Evolutionary conservation across 352 stramenopile species (phyloP).

Genomic region (Blastocystis sp.): DNA sequence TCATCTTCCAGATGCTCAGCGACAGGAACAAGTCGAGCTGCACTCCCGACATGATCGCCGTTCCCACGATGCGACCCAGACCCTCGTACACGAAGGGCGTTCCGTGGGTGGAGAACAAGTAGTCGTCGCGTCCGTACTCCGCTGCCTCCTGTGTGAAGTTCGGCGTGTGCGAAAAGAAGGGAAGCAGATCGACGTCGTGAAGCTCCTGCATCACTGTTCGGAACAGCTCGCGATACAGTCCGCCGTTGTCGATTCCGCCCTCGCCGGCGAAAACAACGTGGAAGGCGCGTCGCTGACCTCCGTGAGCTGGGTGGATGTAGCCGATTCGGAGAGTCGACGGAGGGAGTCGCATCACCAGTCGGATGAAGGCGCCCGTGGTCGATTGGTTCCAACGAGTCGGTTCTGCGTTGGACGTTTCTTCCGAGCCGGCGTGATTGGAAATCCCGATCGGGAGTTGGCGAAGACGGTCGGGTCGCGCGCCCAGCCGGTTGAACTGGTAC

Average conservation of each 20-base stretch:
- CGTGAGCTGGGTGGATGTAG: conserved; percentile 22
- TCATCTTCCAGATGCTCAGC: neutral
- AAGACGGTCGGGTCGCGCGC: neutral
- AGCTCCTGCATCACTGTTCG: conserved; percentile 23
- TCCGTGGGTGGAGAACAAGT: too few species aligned
- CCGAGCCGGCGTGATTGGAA: neutral
- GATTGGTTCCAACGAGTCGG: neutral
- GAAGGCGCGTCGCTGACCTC: conserved; percentile 1
- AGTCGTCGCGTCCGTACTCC: neutral
- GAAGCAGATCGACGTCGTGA: neutral
- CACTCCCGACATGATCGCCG: neutral
- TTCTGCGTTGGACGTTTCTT: too few species aligned
- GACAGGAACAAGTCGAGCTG: conserved; percentile 26
- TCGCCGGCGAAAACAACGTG: conserved; percentile 17
- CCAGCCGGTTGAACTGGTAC: neutral
- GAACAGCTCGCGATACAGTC: conserved; percentile 48
- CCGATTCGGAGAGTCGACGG: neutral
- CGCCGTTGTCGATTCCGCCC: conserved; percentile 35
- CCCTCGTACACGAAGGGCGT: neutral
- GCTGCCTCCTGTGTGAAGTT: neutral
- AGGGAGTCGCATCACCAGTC: neutral
- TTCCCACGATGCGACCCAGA: neutral
- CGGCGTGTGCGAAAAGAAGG: neutral
- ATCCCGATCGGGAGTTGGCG: neutral
- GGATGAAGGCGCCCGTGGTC: neutral